phyloP scores from a whole-genome alignment of 2,329 filamentous ascomycete genomes.

The Trichophyton rubrum region DNA sequence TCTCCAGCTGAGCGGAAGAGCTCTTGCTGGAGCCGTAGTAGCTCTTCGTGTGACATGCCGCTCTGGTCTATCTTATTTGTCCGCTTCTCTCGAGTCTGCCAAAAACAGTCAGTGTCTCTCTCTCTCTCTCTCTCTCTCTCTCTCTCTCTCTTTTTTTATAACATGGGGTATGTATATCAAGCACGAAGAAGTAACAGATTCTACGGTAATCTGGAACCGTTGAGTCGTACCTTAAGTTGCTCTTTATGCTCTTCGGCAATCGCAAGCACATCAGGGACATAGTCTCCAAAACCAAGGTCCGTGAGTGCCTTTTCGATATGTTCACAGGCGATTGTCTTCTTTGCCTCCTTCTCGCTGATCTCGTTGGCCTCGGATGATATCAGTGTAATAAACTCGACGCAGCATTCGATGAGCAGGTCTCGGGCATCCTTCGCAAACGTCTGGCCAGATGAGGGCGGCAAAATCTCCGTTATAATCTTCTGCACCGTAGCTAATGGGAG shows the following conservation, averaged over 20 bases:
- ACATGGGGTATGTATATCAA: not conserved
- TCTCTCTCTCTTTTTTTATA: no score
- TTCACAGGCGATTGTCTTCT: slow-evolving; percentile 97
- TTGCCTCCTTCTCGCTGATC: slow-evolving; percentile 95
- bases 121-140: no score
- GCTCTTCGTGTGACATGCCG: slow-evolving; percentile 79
- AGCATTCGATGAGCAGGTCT: slow-evolving; percentile 93
- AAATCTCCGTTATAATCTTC: slow-evolving; percentile 87
- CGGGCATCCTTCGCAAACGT: slow-evolving; percentile 91
- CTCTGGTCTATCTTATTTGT: slow-evolving; percentile 94
- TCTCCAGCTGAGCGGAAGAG: slow-evolving; percentile 72
- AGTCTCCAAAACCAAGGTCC: slow-evolving; percentile 84
- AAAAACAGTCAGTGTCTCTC: not conserved
- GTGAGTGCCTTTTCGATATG: slow-evolving; percentile 93
- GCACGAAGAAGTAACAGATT: no score
- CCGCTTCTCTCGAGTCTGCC: slow-evolving; percentile 84
- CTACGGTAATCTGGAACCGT: no score
- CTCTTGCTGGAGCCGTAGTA: slow-evolving; percentile 79
- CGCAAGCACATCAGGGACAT: slow-evolving; percentile 74
- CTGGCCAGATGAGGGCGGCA: slow-evolving; percentile 62
- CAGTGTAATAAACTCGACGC: slow-evolving; percentile 96
- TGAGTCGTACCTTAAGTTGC: slow-evolving; percentile 62
- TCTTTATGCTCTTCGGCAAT: slow-evolving; percentile 88
- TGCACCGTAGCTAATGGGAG: slow-evolving; percentile 49
- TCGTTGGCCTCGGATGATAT: slow-evolving; percentile 98